phyloP scores from a whole-genome alignment of 257 asterid genomes.

The Capsicum pubescens region DNA sequence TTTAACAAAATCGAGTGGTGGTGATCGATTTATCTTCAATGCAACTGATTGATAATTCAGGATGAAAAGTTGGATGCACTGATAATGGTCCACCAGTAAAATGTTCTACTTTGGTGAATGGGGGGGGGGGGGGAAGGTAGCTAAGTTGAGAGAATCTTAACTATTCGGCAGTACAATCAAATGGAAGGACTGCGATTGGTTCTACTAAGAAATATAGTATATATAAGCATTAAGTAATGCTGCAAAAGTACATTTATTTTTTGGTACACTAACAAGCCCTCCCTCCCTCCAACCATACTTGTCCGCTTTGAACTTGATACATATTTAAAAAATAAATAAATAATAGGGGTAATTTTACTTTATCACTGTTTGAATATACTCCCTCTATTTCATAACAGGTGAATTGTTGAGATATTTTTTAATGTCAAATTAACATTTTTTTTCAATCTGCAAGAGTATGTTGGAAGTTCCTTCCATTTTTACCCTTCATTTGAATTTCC shows the following conservation, averaged over 20 bases:
- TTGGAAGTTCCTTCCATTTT: too few relatives aligned
- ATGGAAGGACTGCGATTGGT: not conserved
- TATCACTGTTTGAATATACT: too few relatives aligned
- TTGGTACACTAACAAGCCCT: not conserved
- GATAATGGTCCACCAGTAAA: not conserved
- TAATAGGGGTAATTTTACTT: too few relatives aligned
- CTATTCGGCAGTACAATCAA: not conserved
- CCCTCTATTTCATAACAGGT: too few relatives aligned
- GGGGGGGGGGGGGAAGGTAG: not conserved
- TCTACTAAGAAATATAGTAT: too few relatives aligned
- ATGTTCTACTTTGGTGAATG: not conserved
- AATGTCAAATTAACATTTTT: too few relatives aligned
- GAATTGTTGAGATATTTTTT: too few relatives aligned
- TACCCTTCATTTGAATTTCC: too few relatives aligned
- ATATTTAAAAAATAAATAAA: too few relatives aligned
- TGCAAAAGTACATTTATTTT: not conserved
- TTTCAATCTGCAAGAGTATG: too few relatives aligned
- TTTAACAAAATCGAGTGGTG: not conserved
- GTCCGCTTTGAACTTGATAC: too few relatives aligned
- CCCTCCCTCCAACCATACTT: too few relatives aligned
- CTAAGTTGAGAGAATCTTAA: not conserved
- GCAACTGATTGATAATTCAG: slow-evolving; percentile 1
- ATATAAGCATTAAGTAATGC: not conserved
- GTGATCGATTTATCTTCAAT: not conserved
- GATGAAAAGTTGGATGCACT: slow-evolving; percentile 3